A percentile compares a stretch with the other conserved stretches of the same genome.
Evolutionary conservation across 768 basidiomycete species (phyloP).

Genomic region (Phaeolepiota aurea): DNA sequence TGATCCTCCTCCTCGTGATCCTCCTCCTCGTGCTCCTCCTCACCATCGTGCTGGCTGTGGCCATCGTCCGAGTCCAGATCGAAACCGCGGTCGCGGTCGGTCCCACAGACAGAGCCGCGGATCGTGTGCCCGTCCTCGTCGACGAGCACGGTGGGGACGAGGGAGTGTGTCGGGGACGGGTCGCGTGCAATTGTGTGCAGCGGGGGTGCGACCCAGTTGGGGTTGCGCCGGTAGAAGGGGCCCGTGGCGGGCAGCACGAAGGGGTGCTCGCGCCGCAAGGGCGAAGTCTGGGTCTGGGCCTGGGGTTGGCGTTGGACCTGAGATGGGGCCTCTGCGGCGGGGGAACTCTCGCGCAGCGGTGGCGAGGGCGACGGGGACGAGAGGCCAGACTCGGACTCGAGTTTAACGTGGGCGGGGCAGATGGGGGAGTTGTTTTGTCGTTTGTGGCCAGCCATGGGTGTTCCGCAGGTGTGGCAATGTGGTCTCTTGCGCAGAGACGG

Average conservation of each 20-base stretch:
- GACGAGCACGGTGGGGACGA: constrained; percentile 16
- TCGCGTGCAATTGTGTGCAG: background rate
- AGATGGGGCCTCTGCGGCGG: background rate
- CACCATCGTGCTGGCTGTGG: constrained; percentile 9
- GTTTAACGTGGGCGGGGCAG: constrained; percentile 18
- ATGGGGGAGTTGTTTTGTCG: constrained; percentile 19
- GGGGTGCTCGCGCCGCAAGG: background rate
- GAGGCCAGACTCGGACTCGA: background rate
- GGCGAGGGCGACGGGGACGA: constrained; percentile 4
- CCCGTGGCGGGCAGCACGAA: background rate
- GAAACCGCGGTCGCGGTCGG: constrained; percentile 5
- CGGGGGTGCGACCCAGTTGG: background rate
- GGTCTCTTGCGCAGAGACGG: constrained; percentile 15
- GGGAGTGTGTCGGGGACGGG: constrained; percentile 7
- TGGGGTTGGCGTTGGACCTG: background rate
- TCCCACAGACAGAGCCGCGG: constrained; percentile 5
- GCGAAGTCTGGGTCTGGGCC: background rate
- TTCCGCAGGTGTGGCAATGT: constrained; percentile 21
- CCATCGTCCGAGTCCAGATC: constrained; percentile 2
- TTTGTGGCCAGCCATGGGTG: constrained; percentile 30
- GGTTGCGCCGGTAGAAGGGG: background rate
- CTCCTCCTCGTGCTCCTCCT: too few relatives aligned
- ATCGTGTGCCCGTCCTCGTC: constrained; percentile 17
- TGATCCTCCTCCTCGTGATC: too few relatives aligned
- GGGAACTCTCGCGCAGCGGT: background rate